These are phyloP conservation scores for Orbilia ellipsospora DNA, from an alignment of 2,329 filamentous ascomycete genomes.

Conservation along the genomic window DNA sequence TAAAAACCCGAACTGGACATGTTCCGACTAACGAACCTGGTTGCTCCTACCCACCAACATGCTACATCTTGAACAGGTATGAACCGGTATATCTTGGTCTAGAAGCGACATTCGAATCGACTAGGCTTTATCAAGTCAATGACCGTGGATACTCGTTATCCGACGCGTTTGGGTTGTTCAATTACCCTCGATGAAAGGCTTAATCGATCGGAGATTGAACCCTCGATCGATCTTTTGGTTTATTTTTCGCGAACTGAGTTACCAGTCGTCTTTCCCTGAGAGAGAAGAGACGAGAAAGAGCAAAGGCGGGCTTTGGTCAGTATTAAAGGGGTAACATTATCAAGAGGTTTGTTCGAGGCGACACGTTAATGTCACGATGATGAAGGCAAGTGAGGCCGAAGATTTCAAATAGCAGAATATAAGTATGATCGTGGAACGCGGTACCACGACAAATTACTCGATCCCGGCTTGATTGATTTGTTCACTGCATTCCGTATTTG, in stretches of 20 bases:
- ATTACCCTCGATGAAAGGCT: too few species aligned
- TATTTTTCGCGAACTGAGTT: constrained; percentile 49
- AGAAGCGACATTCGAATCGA: constrained; percentile 37
- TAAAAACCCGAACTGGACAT: background rate
- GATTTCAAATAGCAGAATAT: constrained; percentile 20
- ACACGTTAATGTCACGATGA: constrained; percentile 1
- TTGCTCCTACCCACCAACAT: constrained; percentile 15
- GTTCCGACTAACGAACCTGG: constrained; percentile 22
- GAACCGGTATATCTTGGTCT: constrained; percentile 38
- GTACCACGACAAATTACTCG: background rate
- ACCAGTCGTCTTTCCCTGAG: constrained; percentile 8
- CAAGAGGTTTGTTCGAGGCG: background rate
- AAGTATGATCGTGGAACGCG: background rate
- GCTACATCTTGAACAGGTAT: constrained; percentile 46
- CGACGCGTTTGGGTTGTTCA: background rate
- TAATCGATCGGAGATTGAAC: constrained; percentile 19
- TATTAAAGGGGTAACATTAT: constrained; percentile 26
- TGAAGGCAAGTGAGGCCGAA: background rate
- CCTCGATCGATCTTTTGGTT: background rate
- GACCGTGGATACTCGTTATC: background rate
- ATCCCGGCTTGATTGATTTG: background rate
- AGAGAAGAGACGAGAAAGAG: background rate
- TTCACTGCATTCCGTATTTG: too few species aligned
- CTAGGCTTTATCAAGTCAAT: background rate
- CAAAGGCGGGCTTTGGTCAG: background rate